Conservation (phyloP, 2,329 filamentous ascomycete species). For the Sporothrix schenckii region DNA sequence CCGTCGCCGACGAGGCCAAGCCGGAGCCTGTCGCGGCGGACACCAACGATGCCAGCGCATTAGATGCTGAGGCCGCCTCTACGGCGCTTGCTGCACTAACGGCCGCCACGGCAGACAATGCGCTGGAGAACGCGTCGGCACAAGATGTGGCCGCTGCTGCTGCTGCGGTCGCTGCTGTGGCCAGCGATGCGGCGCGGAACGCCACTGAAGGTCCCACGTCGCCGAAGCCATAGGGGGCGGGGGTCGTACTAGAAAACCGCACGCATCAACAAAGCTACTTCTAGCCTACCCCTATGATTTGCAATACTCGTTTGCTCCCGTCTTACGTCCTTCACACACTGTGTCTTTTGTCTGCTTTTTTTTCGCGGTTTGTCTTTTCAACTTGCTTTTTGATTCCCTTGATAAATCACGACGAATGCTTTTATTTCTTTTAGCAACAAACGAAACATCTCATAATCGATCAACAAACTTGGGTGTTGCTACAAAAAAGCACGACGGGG, state of each 20-base stretch:
- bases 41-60: neutral
- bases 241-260: neutral
- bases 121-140: neutral
- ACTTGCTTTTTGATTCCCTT: conserved; percentile 2
- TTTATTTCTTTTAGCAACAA: neutral
- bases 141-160: conserved; percentile 13
- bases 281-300: too few species aligned
- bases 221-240: conserved; percentile 13
- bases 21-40: neutral
- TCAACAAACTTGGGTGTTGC: neutral
- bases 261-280: neutral
- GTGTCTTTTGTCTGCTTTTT: neutral
- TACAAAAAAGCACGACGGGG: neutral
- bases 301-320: neutral
- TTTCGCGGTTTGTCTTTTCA: neutral
- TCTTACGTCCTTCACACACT: neutral
- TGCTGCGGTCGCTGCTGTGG: conserved; percentile 9
- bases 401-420: conserved; percentile 19
- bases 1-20: neutral
- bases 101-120: neutral
- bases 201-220: neutral
- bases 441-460: neutral
- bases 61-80: conserved; percentile 1
- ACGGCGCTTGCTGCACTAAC: conserved; percentile 4
- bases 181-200: neutral